Base-by-base conservation (phyloP, 345 rosid species). In the Eucalyptus erythrocorys region DNA sequence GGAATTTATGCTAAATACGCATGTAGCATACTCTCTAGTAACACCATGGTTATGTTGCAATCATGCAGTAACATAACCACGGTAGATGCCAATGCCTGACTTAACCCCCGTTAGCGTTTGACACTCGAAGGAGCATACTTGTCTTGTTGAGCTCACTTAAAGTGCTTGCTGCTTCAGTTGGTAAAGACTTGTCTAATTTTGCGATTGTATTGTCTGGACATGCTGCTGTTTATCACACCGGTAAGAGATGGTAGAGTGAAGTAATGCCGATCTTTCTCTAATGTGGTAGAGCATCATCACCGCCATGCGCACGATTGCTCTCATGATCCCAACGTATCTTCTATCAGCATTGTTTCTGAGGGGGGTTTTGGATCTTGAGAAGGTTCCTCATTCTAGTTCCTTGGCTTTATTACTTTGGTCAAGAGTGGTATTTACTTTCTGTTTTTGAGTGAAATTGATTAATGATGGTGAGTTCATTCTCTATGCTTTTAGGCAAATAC, bases 331-430 rank as follows among this genome's bases (percentile, higher is more conserved):
- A 96, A 95, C 86, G 95, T 97, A 92, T 93, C 99, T 89, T 97
- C 98, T 51, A 96, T 96, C 91, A 96, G 96, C 93, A 91, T 96
- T 68, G 98, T 95, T 89, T 96, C 97, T 90, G 96, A 97, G 93
- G 99, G 99, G 99, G 87, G 94, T 91, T 93, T 91, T 95, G 88
- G 99, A 96, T 92, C 96, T 97, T 26, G 99, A 97, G 90, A 97
- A 96, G 99, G 98, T 96, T 88, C 53, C 5, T 22, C 51, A 26
- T 43, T 30, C 53, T 53, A 48, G 16, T 84, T 43, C 40, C 71
- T 49, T 8, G 82, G 43, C 71, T 19, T 16, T 6, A 45, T 13
- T 59, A n/a, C 34, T 48, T 45, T 16, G 32, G 53, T 71, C 19
- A 45, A 48, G 40, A 66, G 40, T 13, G 6, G 32, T 32, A 22